Conservation (phyloP, 2,329 filamentous ascomycete species). For the Capronia americana region DNA sequence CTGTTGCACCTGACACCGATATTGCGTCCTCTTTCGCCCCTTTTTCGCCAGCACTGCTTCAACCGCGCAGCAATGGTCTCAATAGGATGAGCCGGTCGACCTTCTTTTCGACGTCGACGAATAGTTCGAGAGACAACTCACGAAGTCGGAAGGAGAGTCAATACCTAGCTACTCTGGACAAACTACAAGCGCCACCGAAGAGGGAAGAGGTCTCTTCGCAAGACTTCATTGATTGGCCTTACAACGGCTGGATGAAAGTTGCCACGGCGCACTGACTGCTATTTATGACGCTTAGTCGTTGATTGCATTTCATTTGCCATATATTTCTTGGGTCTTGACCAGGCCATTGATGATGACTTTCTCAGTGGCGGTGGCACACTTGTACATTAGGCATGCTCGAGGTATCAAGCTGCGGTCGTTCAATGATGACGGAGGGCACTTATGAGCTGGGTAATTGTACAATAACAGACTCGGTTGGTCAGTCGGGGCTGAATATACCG, state of each 20-base stretch:
- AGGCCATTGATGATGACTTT: constrained; percentile 5
- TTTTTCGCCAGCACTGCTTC: constrained; percentile 20
- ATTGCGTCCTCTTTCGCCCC: constrained; percentile 15
- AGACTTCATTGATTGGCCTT: constrained; percentile 39
- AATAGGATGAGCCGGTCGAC: constrained; percentile 30
- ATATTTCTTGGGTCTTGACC: constrained; percentile 3
- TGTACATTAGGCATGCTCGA: constrained; percentile 17
- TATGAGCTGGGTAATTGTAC: constrained; percentile 10
- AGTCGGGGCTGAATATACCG: neutral
- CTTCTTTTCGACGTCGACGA: constrained; percentile 34
- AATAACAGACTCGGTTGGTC: neutral
- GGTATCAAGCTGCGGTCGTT: neutral
- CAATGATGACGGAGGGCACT: constrained; percentile 13
- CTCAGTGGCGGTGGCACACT: neutral
- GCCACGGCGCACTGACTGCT: constrained; percentile 29
- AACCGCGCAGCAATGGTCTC: constrained; percentile 6
- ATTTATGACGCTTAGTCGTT: neutral
- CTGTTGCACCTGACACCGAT: constrained; percentile 28
- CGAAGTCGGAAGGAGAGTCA: constrained; percentile 27
- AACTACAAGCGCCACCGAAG: constrained; percentile 30
- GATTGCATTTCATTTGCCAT: constrained; percentile 6
- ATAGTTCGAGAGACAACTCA: constrained; percentile 27
- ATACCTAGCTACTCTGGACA: constrained; percentile 34
- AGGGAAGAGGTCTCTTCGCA: constrained; percentile 39
- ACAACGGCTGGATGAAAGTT: constrained; percentile 36